A percentile compares a stretch with the other conserved stretches of the same genome.
phyloP scores from a whole-genome alignment of 108 stramenopile species.

The Nitzschia sp. region DNA sequence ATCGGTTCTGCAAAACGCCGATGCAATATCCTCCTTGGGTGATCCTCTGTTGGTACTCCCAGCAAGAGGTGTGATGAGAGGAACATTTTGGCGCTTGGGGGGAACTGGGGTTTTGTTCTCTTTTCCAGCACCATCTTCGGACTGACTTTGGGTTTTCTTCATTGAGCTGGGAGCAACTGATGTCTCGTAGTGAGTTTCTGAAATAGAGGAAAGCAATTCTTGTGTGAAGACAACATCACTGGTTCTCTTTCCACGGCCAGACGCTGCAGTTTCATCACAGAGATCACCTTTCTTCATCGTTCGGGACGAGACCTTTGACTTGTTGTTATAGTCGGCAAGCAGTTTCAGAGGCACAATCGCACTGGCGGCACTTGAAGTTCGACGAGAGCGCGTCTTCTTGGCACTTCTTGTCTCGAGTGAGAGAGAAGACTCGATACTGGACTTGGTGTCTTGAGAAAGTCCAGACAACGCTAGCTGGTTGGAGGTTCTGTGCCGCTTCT shows the following conservation, averaged over 20 bases:
- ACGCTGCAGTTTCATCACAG: too few species aligned
- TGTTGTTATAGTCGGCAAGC: too few species aligned
- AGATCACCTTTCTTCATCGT: too few species aligned
- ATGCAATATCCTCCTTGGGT: background rate
- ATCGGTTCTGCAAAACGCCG: background rate
- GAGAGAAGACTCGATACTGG: background rate
- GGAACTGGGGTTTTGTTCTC: background rate
- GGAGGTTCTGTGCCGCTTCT: background rate
- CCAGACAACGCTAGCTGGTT: background rate
- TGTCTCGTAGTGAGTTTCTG: background rate
- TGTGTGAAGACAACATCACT: background rate
- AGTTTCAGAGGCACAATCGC: background rate
- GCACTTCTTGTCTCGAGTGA: background rate
- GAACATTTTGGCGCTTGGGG: background rate
- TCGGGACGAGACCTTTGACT: background rate
- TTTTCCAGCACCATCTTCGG: background rate
- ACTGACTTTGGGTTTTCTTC: background rate
- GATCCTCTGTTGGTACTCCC: background rate
- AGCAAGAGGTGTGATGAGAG: background rate
- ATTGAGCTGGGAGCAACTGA: background rate
- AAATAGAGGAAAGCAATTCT: background rate
- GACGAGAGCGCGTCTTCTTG: background rate
- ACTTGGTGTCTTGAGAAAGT: background rate
- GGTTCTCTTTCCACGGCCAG: background rate
- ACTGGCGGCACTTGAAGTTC: background rate